phyloP scores from a whole-genome alignment of 768 basidiomycete genomes.

The Mrakia blollopis region DNA sequence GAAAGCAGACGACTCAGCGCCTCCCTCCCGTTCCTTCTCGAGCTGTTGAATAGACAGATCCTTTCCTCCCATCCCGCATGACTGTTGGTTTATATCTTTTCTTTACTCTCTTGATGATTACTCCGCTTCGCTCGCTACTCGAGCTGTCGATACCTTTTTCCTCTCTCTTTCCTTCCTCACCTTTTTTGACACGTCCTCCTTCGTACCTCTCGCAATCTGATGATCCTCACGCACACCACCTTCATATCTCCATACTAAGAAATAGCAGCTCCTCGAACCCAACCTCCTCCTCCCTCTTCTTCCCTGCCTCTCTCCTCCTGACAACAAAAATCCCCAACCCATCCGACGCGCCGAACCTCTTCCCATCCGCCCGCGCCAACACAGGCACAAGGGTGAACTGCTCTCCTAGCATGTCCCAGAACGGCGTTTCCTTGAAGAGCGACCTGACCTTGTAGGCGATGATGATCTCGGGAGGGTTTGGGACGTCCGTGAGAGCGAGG shows the following conservation, averaged over 20 bases:
- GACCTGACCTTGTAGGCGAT: constrained; percentile 21
- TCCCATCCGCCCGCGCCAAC: background rate
- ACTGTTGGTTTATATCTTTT: background rate
- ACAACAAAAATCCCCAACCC: background rate
- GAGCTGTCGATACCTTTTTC: background rate
- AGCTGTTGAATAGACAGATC: background rate
- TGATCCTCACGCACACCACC: background rate
- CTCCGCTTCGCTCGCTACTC: background rate
- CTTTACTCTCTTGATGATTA: background rate
- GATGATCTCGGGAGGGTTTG: background rate
- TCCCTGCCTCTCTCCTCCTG: background rate
- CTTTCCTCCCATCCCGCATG: background rate
- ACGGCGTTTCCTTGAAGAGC: constrained; percentile 6
- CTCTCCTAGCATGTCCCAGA: constrained; percentile 11
- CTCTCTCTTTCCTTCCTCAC: background rate
- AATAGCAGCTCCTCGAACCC: constrained; percentile 24
- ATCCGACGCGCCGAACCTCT: background rate
- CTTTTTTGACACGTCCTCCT: background rate
- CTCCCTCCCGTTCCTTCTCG: background rate
- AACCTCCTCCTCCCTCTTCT: background rate
- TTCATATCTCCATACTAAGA: background rate
- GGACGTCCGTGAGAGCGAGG: constrained; percentile 12
- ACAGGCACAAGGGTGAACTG: background rate
- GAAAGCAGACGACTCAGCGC: background rate
- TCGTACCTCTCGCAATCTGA: background rate